These are phyloP conservation scores for Saussurea involucrata DNA, from an alignment of 129 eudicot genomes.

Conservation along the genomic window DNA sequence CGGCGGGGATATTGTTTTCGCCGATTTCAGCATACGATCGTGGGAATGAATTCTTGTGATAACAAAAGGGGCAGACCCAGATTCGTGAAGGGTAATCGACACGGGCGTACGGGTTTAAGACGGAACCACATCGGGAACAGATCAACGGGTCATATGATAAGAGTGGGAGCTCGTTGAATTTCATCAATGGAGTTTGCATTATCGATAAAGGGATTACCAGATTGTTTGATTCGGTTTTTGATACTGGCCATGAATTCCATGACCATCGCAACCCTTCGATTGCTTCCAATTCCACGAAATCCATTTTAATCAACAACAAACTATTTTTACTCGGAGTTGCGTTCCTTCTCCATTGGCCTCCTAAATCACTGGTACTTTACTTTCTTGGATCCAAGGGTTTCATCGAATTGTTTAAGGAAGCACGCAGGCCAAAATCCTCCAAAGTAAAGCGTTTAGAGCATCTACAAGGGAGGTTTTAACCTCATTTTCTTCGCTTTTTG, in stretches of 20 bases:
- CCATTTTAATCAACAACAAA: conserved; percentile 37
- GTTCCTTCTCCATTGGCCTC: neutral
- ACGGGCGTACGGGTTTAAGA: conserved; percentile 91
- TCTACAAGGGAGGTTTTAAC: too few species aligned
- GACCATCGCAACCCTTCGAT: conserved; percentile 96
- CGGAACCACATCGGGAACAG: conserved; percentile 68
- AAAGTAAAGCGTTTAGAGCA: neutral
- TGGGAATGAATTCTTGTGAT: conserved; percentile 65
- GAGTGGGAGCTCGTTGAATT: conserved; percentile 69
- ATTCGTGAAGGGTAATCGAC: conserved; percentile 73
- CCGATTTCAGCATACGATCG: conserved; percentile 65
- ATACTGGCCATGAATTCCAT: conserved; percentile 95
- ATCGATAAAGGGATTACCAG: conserved; percentile 76
- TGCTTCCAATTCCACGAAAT: conserved; percentile 82
- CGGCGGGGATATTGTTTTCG: conserved; percentile 88
- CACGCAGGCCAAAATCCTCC: neutral
- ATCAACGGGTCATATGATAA: conserved; percentile 71
- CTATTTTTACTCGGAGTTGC: conserved; percentile 9
- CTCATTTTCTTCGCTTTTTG: too few species aligned
- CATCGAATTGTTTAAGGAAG: neutral
- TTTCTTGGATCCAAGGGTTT: conserved; percentile 22
- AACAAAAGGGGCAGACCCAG: conserved; percentile 93
- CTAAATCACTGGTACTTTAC: too few species aligned
- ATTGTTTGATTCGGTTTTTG: conserved; percentile 47
- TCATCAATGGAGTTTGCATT: conserved; percentile 85